Evolutionary conservation across 176 grass and related monocot species (phyloP).

Genomic region (Guadua angustifolia): DNA sequence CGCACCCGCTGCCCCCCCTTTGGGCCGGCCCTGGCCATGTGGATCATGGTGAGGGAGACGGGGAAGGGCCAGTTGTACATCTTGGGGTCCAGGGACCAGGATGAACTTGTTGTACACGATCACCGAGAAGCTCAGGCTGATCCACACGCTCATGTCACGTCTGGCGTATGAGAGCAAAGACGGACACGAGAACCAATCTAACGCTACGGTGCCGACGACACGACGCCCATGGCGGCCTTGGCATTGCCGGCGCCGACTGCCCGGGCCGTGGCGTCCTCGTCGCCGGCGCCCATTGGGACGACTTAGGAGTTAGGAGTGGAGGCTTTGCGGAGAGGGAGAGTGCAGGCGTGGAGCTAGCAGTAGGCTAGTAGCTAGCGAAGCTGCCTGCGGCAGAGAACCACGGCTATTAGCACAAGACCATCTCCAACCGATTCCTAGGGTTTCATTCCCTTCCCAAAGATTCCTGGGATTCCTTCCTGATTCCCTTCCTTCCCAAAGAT

Average conservation of each 20-base stretch:
- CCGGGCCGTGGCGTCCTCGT: background rate
- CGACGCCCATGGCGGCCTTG: slow-evolving; percentile 36
- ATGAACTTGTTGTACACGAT: slow-evolving; percentile 97
- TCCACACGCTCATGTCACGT: slow-evolving; percentile 82
- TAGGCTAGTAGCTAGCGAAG: too few relatives aligned
- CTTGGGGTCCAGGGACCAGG: slow-evolving; percentile 84
- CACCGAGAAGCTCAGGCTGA: slow-evolving; percentile 79
- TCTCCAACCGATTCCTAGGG: too few relatives aligned
- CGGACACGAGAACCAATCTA: slow-evolving; percentile 54
- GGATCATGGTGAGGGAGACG: slow-evolving; percentile 80
- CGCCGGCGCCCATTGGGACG: slow-evolving; percentile 34
- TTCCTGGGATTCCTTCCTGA: too few relatives aligned
- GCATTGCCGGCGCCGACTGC: background rate
- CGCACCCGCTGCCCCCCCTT: too few relatives aligned
- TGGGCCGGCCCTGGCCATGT: too few relatives aligned
- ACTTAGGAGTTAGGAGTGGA: too few relatives aligned
- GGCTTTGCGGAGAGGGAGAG: too few relatives aligned
- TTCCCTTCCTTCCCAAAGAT: too few relatives aligned
- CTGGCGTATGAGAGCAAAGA: slow-evolving; percentile 79
- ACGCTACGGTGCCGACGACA: background rate
- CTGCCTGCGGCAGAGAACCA: too few relatives aligned
- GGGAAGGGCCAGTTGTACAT: slow-evolving; percentile 94
- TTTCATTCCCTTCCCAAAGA: too few relatives aligned
- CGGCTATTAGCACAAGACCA: too few relatives aligned
- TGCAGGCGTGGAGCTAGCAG: too few relatives aligned